These are phyloP conservation scores for Ambrosiella cleistominuta DNA, from an alignment of 2,329 filamentous ascomycete genomes.

Conservation along the genomic window DNA sequence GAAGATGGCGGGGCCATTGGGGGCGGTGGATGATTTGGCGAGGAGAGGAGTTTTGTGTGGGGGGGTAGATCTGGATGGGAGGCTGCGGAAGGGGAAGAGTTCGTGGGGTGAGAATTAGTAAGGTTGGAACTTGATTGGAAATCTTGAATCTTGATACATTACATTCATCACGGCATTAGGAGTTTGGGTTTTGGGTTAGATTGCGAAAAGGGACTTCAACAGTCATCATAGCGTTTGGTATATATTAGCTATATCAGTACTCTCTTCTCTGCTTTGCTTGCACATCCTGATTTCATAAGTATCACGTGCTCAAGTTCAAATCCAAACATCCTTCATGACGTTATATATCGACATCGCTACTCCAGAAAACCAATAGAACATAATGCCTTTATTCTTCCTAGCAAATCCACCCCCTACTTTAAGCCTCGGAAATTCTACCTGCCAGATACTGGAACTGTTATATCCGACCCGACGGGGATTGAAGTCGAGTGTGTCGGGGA, in stretches of 20 bases:
- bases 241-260: background rate
- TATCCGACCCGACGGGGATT: background rate
- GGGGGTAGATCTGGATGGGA: background rate
- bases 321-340: background rate
- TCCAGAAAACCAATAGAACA: background rate
- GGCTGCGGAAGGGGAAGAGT: background rate
- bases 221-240: background rate
- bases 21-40: conserved; percentile 24
- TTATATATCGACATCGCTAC: background rate
- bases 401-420: too few species aligned
- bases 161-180: background rate
- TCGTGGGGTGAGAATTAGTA: background rate
- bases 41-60: background rate
- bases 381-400: background rate
- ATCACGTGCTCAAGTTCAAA: too few species aligned
- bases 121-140: background rate
- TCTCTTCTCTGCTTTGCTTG: background rate
- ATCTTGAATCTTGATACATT: background rate
- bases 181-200: conserved; percentile 1
- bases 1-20: conserved; percentile 45
- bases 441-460: background rate
- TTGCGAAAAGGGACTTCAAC: background rate
- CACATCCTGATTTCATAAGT: background rate
- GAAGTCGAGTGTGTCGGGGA: background rate
- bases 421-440: background rate